These are phyloP conservation scores for Candida coquimbonensis DNA, from an alignment of 805 yeast genomes.

Conservation along the genomic window DNA sequence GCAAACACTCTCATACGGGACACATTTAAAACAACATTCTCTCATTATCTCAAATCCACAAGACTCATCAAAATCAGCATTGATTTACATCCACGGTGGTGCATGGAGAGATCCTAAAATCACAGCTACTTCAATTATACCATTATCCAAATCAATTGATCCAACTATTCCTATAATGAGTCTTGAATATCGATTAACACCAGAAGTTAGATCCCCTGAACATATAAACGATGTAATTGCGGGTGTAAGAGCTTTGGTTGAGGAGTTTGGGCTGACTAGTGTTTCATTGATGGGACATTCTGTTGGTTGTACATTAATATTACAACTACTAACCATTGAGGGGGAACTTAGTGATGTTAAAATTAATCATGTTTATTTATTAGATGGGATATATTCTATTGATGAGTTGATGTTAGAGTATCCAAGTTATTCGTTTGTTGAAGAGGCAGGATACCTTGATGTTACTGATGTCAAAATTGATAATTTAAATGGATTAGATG, in stretches of 20 bases:
- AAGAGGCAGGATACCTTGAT: conserved; percentile 44
- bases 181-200: conserved; percentile 62
- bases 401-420: conserved; percentile 48
- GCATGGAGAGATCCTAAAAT: conserved; percentile 75
- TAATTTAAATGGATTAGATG: conserved; percentile 4
- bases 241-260: conserved; percentile 23
- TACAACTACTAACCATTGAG: conserved; percentile 6
- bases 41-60: not conserved
- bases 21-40: conserved; percentile 3
- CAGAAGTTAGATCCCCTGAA: conserved; percentile 52
- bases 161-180: conserved; percentile 22
- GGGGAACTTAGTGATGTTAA: not conserved
- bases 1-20: not conserved
- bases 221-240: conserved; percentile 49
- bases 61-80: conserved; percentile 15
- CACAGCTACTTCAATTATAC: conserved; percentile 48
- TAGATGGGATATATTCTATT: conserved; percentile 70
- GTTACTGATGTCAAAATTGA: conserved; percentile 7
- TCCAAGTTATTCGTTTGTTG: conserved; percentile 52
- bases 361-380: conserved; percentile 27
- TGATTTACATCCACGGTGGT: conserved; percentile 77
- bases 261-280: conserved; percentile 5
- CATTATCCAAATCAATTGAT: conserved; percentile 19
- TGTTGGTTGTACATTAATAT: conserved; percentile 57
- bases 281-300: conserved; percentile 61